Evolutionary conservation across 345 rosid genomes (phyloP).

Genomic region (Linum trigynum): DNA sequence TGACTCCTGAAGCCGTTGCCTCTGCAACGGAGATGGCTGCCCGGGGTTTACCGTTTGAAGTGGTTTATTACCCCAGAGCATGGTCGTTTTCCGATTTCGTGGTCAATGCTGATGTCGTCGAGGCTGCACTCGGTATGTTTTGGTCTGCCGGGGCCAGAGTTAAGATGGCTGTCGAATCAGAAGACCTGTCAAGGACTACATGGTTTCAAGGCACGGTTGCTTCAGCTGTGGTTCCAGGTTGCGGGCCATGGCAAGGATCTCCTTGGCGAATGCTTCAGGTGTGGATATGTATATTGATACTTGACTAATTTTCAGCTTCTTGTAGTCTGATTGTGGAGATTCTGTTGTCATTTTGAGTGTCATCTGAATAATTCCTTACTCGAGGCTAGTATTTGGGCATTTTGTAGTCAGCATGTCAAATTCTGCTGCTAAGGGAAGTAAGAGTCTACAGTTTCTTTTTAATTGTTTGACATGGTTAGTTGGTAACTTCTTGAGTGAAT

Average conservation of each 20-base stretch:
- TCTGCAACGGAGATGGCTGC: conserved; percentile 50
- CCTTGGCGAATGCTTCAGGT: conserved; percentile 94
- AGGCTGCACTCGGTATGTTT: conserved; percentile 32
- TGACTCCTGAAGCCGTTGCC: conserved; percentile 40
- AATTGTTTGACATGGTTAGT: too few species aligned
- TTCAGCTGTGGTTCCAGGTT: conserved; percentile 29
- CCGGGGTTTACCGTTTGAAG: conserved; percentile 54
- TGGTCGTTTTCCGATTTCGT: conserved; percentile 67
- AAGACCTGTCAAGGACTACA: conserved; percentile 61
- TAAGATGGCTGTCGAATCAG: conserved; percentile 73
- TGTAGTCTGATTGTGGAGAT: too few species aligned
- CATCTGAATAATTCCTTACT: too few species aligned
- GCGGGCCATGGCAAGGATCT: conserved; percentile 62
- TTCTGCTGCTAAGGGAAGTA: too few species aligned
- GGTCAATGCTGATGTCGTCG: conserved; percentile 71
- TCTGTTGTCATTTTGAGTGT: too few species aligned
- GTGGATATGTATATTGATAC: background rate
- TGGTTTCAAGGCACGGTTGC: conserved; percentile 69
- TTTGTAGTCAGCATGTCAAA: too few species aligned
- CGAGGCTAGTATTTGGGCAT: too few species aligned
- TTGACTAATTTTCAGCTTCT: background rate
- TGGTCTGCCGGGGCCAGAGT: conserved; percentile 71
- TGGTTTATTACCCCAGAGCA: conserved; percentile 62
- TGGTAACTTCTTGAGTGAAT: too few species aligned
- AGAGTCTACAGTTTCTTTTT: too few species aligned